These are phyloP conservation scores for Cardamine occulta DNA, from an alignment of 345 rosid genomes.

Conservation along the genomic window DNA sequence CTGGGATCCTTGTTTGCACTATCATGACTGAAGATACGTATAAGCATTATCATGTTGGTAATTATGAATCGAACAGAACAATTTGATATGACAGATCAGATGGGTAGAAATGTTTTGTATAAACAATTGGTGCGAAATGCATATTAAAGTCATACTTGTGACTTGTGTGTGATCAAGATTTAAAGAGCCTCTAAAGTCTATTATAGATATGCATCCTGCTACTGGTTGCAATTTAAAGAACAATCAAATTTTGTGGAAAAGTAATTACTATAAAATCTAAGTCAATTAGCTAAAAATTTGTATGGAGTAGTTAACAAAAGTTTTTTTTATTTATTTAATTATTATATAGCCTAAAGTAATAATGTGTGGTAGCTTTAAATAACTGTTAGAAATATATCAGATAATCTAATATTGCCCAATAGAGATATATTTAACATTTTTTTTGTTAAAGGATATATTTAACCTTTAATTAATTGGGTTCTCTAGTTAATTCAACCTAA, in stretches of 20 bases:
- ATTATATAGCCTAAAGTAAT: neutral
- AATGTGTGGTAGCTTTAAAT: neutral
- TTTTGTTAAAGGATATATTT: neutral
- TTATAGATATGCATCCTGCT: constrained; percentile 20
- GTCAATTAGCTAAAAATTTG: neutral
- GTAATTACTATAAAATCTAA: neutral
- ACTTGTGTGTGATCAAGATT: constrained; percentile 42
- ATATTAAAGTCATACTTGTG: constrained; percentile 31
- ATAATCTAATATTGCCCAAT: neutral
- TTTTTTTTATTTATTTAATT: neutral
- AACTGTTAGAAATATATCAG: neutral
- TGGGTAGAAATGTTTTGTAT: constrained; percentile 6
- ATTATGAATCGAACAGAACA: neutral
- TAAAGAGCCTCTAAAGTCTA: constrained; percentile 39
- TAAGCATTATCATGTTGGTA: neutral
- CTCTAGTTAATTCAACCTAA: neutral
- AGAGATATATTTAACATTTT: neutral
- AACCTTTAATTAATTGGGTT: neutral
- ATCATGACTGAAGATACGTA: neutral
- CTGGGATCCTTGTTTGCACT: neutral
- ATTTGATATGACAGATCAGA: constrained; percentile 11
- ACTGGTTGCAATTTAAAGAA: constrained; percentile 35
- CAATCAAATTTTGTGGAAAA: neutral
- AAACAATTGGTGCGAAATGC: constrained; percentile 26
- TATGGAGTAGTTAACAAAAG: neutral